These are phyloP conservation scores for Cladochytrium replicatum DNA, from an alignment of 192 early-diverging fungal species.

Conservation along the genomic window DNA sequence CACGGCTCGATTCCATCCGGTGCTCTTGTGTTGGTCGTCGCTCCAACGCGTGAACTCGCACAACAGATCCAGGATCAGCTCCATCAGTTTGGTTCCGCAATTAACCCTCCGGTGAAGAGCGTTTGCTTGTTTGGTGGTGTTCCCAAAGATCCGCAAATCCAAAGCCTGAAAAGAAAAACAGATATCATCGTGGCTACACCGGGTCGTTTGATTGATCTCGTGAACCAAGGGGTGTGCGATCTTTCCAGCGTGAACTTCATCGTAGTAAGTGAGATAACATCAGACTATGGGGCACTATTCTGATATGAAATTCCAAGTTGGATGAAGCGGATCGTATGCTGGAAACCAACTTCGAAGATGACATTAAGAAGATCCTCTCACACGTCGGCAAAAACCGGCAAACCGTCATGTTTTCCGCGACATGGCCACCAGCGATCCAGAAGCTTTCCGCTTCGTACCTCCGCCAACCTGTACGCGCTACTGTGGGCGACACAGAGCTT, in stretches of 20 bases:
- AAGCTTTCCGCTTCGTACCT: slow-evolving; percentile 78
- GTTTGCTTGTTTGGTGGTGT: slow-evolving; percentile 88
- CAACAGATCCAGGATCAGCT: slow-evolving; percentile 43
- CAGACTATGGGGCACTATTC: background rate
- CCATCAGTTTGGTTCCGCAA: slow-evolving; percentile 52
- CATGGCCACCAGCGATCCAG: slow-evolving; percentile 86
- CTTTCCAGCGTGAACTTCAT: slow-evolving; percentile 73
- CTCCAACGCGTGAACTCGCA: slow-evolving; percentile 56
- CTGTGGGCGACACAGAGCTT: slow-evolving; percentile 81
- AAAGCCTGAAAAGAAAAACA: slow-evolving; percentile 32
- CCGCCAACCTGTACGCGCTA: slow-evolving; percentile 64
- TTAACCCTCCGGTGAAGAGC: slow-evolving; percentile 41
- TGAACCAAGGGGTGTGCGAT: slow-evolving; percentile 45
- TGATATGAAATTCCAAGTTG: too few species aligned
- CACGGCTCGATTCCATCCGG: slow-evolving; percentile 2
- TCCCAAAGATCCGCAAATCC: slow-evolving; percentile 43
- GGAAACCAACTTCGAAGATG: slow-evolving; percentile 87
- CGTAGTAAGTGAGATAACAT: slow-evolving; percentile 46
- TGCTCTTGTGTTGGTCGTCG: slow-evolving; percentile 39
- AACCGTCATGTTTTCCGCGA: slow-evolving; percentile 93
- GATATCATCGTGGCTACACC: slow-evolving; percentile 91
- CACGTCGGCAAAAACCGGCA: slow-evolving; percentile 54
- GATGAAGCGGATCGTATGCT: slow-evolving; percentile 99
- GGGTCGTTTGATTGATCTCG: slow-evolving; percentile 86
- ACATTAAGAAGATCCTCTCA: slow-evolving; percentile 74